Base-by-base conservation (phyloP, 202 grass and related monocot species). In the Cymbopogon flexuosus region DNA sequence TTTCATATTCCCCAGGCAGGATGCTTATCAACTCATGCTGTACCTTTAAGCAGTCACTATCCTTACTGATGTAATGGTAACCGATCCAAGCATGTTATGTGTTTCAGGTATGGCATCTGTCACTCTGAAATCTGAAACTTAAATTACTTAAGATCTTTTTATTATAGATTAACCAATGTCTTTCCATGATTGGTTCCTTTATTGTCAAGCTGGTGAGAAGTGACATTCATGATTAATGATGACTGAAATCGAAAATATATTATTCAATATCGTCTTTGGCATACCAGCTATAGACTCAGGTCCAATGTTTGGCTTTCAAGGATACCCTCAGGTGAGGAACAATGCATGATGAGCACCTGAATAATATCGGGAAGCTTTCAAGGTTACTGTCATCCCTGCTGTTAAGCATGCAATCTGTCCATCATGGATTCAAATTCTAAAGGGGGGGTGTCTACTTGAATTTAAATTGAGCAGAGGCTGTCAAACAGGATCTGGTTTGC, bases 291-390 rank as follows among this genome's bases (percentile, higher is more conserved):
- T 88, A n/a, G 64, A 85, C 75, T 73, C 62, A 3, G 74, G 83
- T 59, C 70, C 80, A 47, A 67, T 86, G 62, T 90, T 65, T 33
- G 63, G 71, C 62, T 86, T 83, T 34, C 52, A 81, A 45, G 82
- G 81, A 65, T 78, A 88, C 46, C 51, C 40, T 59, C 65, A 83
- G 54, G 8, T 90, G 21, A 2, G 65, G 65, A 62, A 78, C 45
- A 47, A 79, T 90, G 14, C 72, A 79, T 66, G 85, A 89, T 52
- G 89, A 94, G 46, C 85, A 85, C 43, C 81, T 73, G 12, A 72
- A 86, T 58, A 90, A 86, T 58, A 88, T 86, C 73, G 65, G 77
- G 77, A 85, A 85, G 72, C 62, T 88, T 52, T 85, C 89, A 40
- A 63, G 58, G 36, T 83, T 91, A 67, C 72, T 84, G 19, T 80